Conservation (phyloP, 139 green algal genomes). For the Closterium sp. region DNA sequence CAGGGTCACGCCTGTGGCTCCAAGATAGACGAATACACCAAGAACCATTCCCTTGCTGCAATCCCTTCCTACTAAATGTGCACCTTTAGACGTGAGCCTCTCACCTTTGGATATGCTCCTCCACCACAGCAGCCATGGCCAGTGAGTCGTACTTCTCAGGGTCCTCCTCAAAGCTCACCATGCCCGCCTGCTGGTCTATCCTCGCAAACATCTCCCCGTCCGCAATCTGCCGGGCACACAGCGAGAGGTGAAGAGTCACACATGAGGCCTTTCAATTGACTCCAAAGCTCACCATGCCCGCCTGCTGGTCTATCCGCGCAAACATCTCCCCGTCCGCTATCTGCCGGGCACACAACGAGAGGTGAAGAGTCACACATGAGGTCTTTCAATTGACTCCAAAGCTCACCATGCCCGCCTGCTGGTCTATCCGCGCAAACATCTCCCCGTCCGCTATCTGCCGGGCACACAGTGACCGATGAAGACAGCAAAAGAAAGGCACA, state of each 20-base stretch:
- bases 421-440: constrained; percentile 66
- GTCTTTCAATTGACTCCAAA: constrained; percentile 3
- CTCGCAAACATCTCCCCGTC: constrained; percentile 72
- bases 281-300: constrained; percentile 72
- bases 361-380: no score
- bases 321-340: constrained; percentile 65
- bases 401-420: constrained; percentile 73
- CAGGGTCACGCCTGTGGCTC: no score
- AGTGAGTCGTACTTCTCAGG: constrained; percentile 48
- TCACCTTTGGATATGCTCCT: constrained; percentile 21
- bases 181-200: constrained; percentile 64
- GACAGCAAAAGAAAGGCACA: no score
- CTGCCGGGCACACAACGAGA: no score
- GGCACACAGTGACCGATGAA: no score
- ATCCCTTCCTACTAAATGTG: constrained; percentile 49
- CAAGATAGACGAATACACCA: no score
- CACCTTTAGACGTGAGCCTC: no score
- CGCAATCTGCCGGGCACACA: no score
- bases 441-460: constrained; percentile 55
- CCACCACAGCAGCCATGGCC: constrained; percentile 16
- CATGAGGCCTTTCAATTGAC: no score
- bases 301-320: constrained; percentile 63
- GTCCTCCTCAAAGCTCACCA: constrained; percentile 66
- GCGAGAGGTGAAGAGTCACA: no score
- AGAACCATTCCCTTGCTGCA: no score